Conservation (phyloP, 257 asterid species). For the Jacaranda mimosifolia region DNA sequence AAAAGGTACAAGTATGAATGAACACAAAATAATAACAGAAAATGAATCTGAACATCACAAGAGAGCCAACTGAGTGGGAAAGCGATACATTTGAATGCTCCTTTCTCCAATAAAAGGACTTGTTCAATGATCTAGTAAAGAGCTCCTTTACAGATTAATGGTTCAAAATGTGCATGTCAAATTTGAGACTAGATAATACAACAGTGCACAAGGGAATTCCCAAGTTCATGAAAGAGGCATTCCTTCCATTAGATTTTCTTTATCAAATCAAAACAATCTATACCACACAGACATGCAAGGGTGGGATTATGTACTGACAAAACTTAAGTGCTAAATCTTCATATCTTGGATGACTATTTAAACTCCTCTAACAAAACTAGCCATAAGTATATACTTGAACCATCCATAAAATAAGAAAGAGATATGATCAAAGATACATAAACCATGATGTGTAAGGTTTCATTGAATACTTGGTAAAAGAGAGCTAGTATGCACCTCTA, state of each 20-base stretch:
- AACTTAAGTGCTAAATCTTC: background rate
- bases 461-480: background rate
- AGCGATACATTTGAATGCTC: conserved; percentile 6
- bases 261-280: background rate
- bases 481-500: conserved; percentile 10
- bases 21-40: background rate
- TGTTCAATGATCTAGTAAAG: background rate
- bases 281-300: background rate
- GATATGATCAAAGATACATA: background rate
- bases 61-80: conserved; percentile 8
- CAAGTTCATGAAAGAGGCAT: background rate
- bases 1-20: background rate
- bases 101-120: background rate
- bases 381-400: background rate
- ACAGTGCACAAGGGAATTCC: background rate
- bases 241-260: background rate
- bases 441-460: conserved; percentile 4
- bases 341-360: background rate
- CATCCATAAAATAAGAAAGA: background rate
- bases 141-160: background rate
- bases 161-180: conserved; percentile 13
- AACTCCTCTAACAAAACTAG: conserved; percentile 22
- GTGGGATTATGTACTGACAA: background rate
- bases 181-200: background rate
- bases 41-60: background rate